phyloP scores from a whole-genome alignment of 148 eudicot genomes.

The Suaeda aralocaspica region DNA sequence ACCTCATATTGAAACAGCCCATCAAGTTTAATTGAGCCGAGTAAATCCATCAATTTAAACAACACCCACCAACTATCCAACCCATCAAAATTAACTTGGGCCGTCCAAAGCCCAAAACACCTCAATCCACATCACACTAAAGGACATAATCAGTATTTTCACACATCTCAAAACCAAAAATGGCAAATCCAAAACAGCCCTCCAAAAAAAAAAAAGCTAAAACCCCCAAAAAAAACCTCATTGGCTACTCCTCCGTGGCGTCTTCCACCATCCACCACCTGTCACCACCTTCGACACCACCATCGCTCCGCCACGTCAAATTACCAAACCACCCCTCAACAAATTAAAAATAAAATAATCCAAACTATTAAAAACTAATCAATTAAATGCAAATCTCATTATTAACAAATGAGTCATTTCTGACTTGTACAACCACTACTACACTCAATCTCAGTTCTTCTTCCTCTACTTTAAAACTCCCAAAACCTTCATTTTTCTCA shows the following conservation, averaged over 20 bases:
- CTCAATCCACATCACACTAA: slow-evolving; percentile 10
- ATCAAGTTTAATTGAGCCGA: no score
- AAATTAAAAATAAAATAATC: not conserved
- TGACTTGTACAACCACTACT: slow-evolving; percentile 2
- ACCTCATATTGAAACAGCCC: no score
- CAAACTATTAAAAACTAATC: not conserved
- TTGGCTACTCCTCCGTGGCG: not conserved
- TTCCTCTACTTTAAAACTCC: not conserved
- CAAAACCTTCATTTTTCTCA: slow-evolving; percentile 5
- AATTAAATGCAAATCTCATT: slow-evolving; percentile 21
- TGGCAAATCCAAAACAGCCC: not conserved
- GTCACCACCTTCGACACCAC: slow-evolving; percentile 8
- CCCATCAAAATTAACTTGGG: no score
- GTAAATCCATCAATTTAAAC: no score
- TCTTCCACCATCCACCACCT: slow-evolving; percentile 5
- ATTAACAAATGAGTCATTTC: not conserved
- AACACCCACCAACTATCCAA: no score
- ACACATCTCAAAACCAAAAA: slow-evolving; percentile 13
- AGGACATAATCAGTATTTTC: slow-evolving; percentile 15
- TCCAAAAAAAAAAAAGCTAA: not conserved
- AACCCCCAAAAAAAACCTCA: not conserved
- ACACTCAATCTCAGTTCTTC: no score
- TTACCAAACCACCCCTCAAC: slow-evolving; percentile 41
- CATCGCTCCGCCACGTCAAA: slow-evolving; percentile 15
- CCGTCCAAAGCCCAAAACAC: slow-evolving; percentile 2